Conservation (phyloP, 345 rosid species). For the Mangifera indica region DNA sequence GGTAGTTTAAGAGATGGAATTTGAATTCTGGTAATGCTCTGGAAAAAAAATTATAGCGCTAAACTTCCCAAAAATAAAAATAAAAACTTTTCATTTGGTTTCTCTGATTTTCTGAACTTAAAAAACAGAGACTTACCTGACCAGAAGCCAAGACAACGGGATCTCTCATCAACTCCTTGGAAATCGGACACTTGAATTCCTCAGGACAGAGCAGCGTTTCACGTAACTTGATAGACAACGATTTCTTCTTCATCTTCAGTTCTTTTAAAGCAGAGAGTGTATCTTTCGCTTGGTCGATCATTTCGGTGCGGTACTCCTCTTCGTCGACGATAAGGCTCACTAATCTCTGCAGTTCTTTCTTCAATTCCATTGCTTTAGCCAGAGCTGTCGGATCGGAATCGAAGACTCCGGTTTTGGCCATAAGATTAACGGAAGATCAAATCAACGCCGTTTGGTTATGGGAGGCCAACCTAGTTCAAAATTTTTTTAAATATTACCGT, state of each 20-base stretch:
- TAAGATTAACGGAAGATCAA: constrained; percentile 21
- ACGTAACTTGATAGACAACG: constrained; percentile 48
- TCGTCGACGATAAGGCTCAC: constrained; percentile 61
- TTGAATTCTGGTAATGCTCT: too few species aligned
- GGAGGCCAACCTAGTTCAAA: too few species aligned
- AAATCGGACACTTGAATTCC: constrained; percentile 80
- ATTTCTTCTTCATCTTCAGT: constrained; percentile 49
- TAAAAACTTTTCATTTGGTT: background rate
- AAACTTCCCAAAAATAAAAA: background rate
- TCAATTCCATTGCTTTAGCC: constrained; percentile 61
- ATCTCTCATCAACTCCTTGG: constrained; percentile 87
- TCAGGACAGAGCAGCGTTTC: constrained; percentile 64
- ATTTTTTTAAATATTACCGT: too few species aligned
- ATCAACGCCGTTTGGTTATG: constrained; percentile 17
- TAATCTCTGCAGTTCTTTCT: constrained; percentile 66
- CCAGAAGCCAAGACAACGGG: constrained; percentile 90
- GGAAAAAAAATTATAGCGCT: background rate
- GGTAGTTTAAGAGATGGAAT: too few species aligned
- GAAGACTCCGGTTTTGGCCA: constrained; percentile 65
- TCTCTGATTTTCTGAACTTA: constrained; percentile 3
- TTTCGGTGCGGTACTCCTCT: constrained; percentile 53
- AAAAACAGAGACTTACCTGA: constrained; percentile 51
- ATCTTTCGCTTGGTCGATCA: constrained; percentile 67
- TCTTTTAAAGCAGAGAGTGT: constrained; percentile 52
- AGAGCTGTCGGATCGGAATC: constrained; percentile 64